Evolutionary conservation across 768 basidiomycete species (phyloP).

Genomic region (Russula virescens): DNA sequence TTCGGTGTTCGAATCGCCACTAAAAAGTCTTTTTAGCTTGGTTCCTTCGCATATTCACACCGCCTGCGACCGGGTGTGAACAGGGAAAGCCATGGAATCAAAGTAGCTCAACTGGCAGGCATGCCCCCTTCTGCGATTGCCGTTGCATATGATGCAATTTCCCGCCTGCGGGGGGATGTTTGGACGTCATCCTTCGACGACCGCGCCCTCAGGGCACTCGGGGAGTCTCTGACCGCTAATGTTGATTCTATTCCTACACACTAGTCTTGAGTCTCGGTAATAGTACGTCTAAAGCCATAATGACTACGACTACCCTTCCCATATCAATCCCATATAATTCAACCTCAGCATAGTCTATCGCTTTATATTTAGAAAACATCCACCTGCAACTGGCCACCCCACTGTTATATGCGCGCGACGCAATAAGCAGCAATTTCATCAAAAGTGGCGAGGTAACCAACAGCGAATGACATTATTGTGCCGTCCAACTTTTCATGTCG

Average conservation of each 20-base stretch:
- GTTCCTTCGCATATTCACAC: constrained; percentile 80
- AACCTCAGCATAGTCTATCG: neutral
- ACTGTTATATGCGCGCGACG: neutral
- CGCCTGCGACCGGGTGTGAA: constrained; percentile 78
- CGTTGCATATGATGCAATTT: constrained; percentile 54
- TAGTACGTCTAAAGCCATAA: neutral
- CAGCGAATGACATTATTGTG: neutral
- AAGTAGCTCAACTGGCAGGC: constrained; percentile 83
- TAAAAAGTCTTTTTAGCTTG: constrained; percentile 43
- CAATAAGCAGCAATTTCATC: neutral
- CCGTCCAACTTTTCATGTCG: neutral
- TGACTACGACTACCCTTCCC: neutral
- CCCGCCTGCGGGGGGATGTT: constrained; percentile 31
- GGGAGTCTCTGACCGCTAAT: constrained; percentile 18
- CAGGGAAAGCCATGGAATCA: constrained; percentile 83
- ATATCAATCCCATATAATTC: neutral
- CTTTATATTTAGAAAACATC: neutral
- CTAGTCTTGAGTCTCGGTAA: neutral
- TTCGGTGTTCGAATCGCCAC: neutral
- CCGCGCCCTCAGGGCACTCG: constrained; percentile 13
- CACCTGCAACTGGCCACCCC: neutral
- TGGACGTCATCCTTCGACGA: constrained; percentile 1
- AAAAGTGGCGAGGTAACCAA: neutral
- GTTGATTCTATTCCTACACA: neutral
- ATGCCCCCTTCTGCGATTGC: constrained; percentile 60